phyloP scores from a whole-genome alignment of 176 grass and related monocot species.

The Elaeis guineensis region DNA sequence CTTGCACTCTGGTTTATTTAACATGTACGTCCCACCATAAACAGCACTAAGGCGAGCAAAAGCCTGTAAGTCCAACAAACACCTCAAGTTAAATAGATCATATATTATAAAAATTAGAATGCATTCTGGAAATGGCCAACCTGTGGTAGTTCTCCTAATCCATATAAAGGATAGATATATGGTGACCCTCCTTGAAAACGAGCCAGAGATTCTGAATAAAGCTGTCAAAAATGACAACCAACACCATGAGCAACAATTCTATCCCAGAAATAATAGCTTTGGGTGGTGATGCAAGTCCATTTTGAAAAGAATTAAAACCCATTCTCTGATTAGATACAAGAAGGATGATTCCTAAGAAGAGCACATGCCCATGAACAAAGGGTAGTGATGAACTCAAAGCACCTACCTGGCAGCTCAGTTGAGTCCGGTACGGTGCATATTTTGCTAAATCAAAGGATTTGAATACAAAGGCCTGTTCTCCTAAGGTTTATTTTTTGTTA shows the following conservation, averaged over 20 bases:
- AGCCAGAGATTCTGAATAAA: slow-evolving; percentile 74
- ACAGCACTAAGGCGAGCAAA: slow-evolving; percentile 96
- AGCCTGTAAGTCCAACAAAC: slow-evolving; percentile 36
- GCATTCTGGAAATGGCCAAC: slow-evolving; percentile 32
- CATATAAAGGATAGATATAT: slow-evolving; percentile 89
- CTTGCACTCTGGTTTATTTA: slow-evolving; percentile 96
- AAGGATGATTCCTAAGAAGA: no score
- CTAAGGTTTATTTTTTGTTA: no score
- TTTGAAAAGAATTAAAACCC: no score
- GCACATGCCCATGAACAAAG: no score
- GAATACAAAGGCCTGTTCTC: no score
- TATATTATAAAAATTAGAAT: neutral
- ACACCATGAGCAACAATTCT: neutral
- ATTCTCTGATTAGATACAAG: no score
- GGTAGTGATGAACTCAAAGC: no score
- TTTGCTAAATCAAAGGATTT: no score
- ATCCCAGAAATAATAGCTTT: no score
- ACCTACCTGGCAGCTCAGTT: no score
- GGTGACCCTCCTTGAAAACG: slow-evolving; percentile 93
- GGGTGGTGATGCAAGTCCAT: no score
- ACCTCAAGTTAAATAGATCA: neutral
- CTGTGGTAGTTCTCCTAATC: slow-evolving; percentile 83
- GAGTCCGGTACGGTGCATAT: no score
- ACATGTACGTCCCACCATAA: slow-evolving; percentile 97
- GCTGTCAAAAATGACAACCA: slow-evolving; percentile 27